Percentiles rank a stretch among this genome's conserved stretches.
Conservation (phyloP, 352 stramenopile genomes). For the Pythium guiyangense region DNA sequence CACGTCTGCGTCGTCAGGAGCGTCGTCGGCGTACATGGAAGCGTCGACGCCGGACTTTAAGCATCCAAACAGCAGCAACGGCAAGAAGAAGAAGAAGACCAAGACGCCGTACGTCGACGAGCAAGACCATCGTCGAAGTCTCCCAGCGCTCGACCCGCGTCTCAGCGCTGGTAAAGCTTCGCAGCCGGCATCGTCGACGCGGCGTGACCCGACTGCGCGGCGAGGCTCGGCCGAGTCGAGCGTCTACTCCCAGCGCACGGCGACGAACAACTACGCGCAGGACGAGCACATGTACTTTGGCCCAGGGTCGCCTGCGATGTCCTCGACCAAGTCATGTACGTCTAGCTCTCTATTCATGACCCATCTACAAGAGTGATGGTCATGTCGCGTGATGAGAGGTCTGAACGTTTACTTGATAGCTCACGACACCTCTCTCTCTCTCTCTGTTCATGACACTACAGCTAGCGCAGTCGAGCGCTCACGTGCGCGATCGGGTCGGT, state of each 20-base stretch:
- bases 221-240: slow-evolving; percentile 1
- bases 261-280: slow-evolving; percentile 1
- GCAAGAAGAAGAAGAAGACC: slow-evolving; percentile 5
- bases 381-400: not conserved
- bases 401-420: not conserved
- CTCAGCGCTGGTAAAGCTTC: too few species aligned
- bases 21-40: slow-evolving; percentile 10
- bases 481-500: slow-evolving; percentile 16
- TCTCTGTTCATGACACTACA: not conserved
- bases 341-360: not conserved
- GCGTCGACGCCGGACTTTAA: slow-evolving; percentile 14
- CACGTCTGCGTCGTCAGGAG: slow-evolving; percentile 1
- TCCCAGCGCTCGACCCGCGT: slow-evolving; percentile 9
- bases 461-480: slow-evolving; percentile 10
- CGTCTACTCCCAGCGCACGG: not conserved
- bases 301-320: slow-evolving; percentile 20
- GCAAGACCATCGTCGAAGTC: not conserved
- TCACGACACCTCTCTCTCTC: not conserved
- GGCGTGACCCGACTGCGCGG: not conserved
- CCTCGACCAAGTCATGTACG: slow-evolving; percentile 15
- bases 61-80: slow-evolving; percentile 11
- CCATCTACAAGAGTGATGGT: too few species aligned
- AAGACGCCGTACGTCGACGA: not conserved
- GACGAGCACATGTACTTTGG: slow-evolving; percentile 25
- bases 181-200: not conserved